These are phyloP conservation scores for Pseudophaeomoniella oleicola DNA, from an alignment of 2,329 filamentous ascomycete genomes.

Conservation along the genomic window DNA sequence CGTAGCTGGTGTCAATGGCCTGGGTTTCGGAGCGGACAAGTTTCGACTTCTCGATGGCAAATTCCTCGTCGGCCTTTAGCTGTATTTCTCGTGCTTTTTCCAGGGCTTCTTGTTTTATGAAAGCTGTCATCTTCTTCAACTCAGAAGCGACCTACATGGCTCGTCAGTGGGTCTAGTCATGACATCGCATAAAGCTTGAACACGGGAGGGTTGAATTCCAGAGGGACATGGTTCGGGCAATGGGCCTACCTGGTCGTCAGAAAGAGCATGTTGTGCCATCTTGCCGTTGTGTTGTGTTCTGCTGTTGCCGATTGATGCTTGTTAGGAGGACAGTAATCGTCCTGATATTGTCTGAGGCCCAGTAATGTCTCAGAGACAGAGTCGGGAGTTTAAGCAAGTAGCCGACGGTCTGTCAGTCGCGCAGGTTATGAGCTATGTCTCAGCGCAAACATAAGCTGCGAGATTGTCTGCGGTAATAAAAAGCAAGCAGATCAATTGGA, in stretches of 20 bases:
- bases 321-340: slow-evolving; percentile 2
- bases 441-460: no score
- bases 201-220: slow-evolving; percentile 2
- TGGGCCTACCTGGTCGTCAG: slow-evolving; percentile 79
- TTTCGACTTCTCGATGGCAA: slow-evolving; percentile 97
- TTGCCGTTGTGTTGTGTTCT: slow-evolving; percentile 28
- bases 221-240: slow-evolving; percentile 8
- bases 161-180: slow-evolving; percentile 8
- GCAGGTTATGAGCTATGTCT: no score
- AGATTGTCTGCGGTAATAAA: not conserved
- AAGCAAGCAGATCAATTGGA: not conserved
- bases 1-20: slow-evolving; percentile 81
- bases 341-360: slow-evolving; percentile 7
- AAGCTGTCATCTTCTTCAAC: slow-evolving; percentile 99
- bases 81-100: slow-evolving; percentile 97
- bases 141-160: slow-evolving; percentile 82
- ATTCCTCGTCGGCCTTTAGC: slow-evolving; percentile 97
- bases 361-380: slow-evolving; percentile 10
- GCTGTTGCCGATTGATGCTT: not conserved
- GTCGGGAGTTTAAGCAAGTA: no score
- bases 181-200: no score
- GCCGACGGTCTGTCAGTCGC: no score
- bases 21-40: slow-evolving; percentile 91
- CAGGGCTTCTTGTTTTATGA: slow-evolving; percentile 96
- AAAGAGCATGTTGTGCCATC: slow-evolving; percentile 95